Base-by-base conservation (phyloP, 1,284 basidiomycete species). In the Malassezia slooffiae region DNA sequence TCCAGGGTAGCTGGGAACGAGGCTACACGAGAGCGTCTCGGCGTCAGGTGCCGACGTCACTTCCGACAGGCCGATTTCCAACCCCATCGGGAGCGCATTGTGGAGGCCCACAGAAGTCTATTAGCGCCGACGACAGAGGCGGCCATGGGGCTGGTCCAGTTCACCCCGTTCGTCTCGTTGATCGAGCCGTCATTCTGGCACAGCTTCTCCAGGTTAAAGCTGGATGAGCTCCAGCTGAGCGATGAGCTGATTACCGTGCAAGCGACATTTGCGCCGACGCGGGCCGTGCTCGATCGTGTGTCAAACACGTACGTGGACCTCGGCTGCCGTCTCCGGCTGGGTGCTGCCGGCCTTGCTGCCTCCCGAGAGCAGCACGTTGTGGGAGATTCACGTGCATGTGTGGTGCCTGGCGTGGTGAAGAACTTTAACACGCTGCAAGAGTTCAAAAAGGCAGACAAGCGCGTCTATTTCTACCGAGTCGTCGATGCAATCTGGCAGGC, bases 121-220 rank as follows among this genome's bases (percentile, higher is more conserved):
- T n/a, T n/a, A n/a, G n/a, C n/a, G n/a, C n/a, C n/a, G n/a, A n/a
- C n/a, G n/a, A 15, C 29, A 8, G 15, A 7, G 22, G 20, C 26
- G 16, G n/a, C 19, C 6, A 56, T 54, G 49, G 28, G 38, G 20
- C 47, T 74, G 9, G 65, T 91, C 21, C 86, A 91, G 70, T 96
- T 95, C 64, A 76, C 81, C 22, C 88, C 88, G 0, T 80, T 95
- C 56, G 76, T 80, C 6, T 89, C 89, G 1, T 76, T 84, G 39
- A 83, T 93, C 3, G 80, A 88, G 52, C 88, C 91, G 1, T 76
- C 80, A 2, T 90, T 96, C 71, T 97, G 91, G 91, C 83, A 93
- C 53, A 79, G 82, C 39, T 80, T 97, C 30, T 83, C 87, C 0
- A 73, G 78, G 20, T 73, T 89, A 70, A 97, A 97, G 75, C 81